phyloP scores from a whole-genome alignment of 805 yeast genomes.

The Saccharomycopsis fodiens region DNA sequence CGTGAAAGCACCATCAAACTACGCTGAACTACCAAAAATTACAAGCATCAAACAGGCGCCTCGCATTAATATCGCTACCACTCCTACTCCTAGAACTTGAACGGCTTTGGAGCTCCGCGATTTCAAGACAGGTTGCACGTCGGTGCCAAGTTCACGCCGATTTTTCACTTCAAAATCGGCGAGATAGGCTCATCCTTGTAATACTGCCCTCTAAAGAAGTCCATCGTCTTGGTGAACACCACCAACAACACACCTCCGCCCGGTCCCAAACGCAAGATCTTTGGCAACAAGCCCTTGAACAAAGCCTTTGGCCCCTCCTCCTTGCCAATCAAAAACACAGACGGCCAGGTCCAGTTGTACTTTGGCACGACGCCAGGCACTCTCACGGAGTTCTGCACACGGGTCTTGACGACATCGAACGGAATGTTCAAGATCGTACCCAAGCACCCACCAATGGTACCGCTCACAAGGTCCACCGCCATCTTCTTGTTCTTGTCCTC shows the following conservation, averaged over 20 bases:
- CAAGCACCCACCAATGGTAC: slow-evolving; percentile 93
- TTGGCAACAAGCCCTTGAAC: slow-evolving; percentile 94
- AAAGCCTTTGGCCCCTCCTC: slow-evolving; percentile 93
- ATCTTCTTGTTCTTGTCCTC: slow-evolving; percentile 66
- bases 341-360: slow-evolving; percentile 89
- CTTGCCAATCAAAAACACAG: slow-evolving; percentile 60
- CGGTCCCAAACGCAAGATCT: slow-evolving; percentile 95
- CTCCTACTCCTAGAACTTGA: no score
- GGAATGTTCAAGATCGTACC: slow-evolving; percentile 97
- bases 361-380: slow-evolving; percentile 72
- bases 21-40: no score
- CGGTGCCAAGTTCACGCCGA: no score
- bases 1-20: no score
- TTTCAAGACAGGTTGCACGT: no score
- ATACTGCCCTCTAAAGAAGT: slow-evolving; percentile 63
- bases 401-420: slow-evolving; percentile 92
- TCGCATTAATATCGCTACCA: no score
- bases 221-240: slow-evolving; percentile 93
- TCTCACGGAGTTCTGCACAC: slow-evolving; percentile 74
- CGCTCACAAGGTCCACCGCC: slow-evolving; percentile 80
- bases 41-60: no score
- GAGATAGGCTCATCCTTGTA: slow-evolving; percentile 14
- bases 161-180: background rate
- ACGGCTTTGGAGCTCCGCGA: no score
- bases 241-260: slow-evolving; percentile 98